Evolutionary conservation across 2,329 filamentous ascomycete species (phyloP), one percentile per base, ranked within the genome.

Genomic region (Cladosporium halotolerans): DNA sequence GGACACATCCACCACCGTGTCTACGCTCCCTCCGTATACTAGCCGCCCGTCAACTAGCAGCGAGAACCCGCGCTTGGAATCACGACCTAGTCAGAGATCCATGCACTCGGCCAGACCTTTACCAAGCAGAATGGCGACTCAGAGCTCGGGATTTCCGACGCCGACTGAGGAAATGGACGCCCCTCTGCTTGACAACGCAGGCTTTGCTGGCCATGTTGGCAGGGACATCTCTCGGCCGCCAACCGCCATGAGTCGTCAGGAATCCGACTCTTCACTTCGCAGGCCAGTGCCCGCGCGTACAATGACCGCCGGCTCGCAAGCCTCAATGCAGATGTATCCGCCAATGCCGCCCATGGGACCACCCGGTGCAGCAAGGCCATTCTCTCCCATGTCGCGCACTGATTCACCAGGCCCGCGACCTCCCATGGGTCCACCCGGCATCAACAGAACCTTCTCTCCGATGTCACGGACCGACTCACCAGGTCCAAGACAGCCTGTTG

Each of bases 111-210:
- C 54, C 40, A 66, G 72, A 43, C 71, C 73, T 32, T 68, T 70
- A 42, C 63, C 65, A 6, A 60, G 57, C 1, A 63, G 75, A 50
- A 67, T 68, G n/a, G 63, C 70, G 42, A 87, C 86, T 0, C 75
- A 78, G 57, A 72, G 73, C 14, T 85, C 85, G 0, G 71, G 70
- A 31, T 74, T 67, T 54, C 76, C 78, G 2, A 71, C 64, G 43
- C 62, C 73, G n/a, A 87, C 78, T 63, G 85, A 82, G 63, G 79
- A 77, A 10, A 83, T 85, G 2, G 81, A 84, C 56, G 78, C 80
- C 7, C 81, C 86, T 1, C 75, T 89, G 5, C 70, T 87, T 36
- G 70, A 73, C 14, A 75, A 80, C 55, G 82, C 83, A 5, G 83
- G 82, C 16, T 64, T 60, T 48, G 61, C 59, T 23, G 64, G 62